Evolutionary conservation across 2,329 filamentous ascomycete genomes (phyloP), one percentile per base, ranked within the genome.

Genomic region (Penicillium paneum): DNA sequence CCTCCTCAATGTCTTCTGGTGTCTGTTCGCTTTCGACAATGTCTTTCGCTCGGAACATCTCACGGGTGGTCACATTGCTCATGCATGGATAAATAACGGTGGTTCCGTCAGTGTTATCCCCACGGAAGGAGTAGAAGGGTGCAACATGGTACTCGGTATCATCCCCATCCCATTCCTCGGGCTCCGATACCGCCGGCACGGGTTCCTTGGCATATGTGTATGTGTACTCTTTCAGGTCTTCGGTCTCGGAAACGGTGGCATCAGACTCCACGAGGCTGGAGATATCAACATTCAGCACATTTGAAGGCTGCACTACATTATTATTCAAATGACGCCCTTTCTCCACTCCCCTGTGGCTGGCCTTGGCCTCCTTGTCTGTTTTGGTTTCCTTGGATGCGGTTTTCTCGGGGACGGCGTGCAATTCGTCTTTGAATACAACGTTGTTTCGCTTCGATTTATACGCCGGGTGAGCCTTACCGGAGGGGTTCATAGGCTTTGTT

Each of bases 1-100:
- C 93, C 61, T 97, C 93, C 58, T 96, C 89, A 41, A 91, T 79
- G 54, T 96, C 91, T 54, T 94, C 89, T 5, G 77, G 72, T 1
- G 84, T 85, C 26, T 83, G 81, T 28, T 82, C 85, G 29, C 77
- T 75, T 62, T 90, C 84, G 13, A 96, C 89, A 57, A 86, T 80
- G 7, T 80, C 69, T 65, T 82, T 86, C 3, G 86, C 85, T 46
- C 79, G 76, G 40, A 88, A 85, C 38, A 97, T 79, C 75, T 97
- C 91, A 35, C 84, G 83, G 66, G 57, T 83, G 79, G 26, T 86
- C 90, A 59, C 88, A 76, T 52, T 34, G 4, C 40, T 60, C 19
- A 56, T 55, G 62, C 84, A 84, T 10, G 93, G 93, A 34, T 87
- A 86, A 6, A 95, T 78, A 45, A 96, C 76, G 21, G 82, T 85